Evolutionary conservation across 2,329 filamentous ascomycete genomes (phyloP).

Genomic region (Lasiodiplodia gonubiensis): DNA sequence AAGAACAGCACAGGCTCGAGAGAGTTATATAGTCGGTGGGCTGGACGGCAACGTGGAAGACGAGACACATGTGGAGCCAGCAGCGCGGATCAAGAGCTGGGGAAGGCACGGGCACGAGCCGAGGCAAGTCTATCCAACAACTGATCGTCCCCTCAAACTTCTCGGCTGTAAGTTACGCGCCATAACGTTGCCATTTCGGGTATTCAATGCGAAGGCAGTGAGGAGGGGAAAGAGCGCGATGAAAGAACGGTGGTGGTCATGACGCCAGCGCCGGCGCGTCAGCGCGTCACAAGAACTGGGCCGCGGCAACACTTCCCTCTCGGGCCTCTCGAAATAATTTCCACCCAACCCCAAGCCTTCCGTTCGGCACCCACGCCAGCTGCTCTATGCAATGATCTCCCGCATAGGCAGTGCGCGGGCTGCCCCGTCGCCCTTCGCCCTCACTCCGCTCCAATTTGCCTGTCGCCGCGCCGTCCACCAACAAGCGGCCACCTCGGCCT

Average conservation of each 20-base stretch:
- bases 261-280: neutral
- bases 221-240: neutral
- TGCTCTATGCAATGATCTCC: constrained; percentile 7
- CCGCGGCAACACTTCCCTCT: constrained; percentile 6
- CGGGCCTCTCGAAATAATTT: constrained; percentile 7
- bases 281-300: neutral
- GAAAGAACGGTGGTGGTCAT: neutral
- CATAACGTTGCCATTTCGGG: neutral
- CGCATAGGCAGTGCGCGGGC: constrained; percentile 8
- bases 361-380: neutral
- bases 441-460: neutral
- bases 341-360: neutral
- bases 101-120: neutral
- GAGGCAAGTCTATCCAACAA: neutral
- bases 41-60: neutral
- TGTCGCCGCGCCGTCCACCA: neutral
- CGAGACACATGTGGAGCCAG: constrained; percentile 5
- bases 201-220: neutral
- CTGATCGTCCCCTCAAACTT: neutral
- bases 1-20: neutral
- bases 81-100: neutral
- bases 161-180: neutral
- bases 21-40: neutral
- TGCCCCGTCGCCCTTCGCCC: neutral
- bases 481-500: neutral